Evolutionary conservation across 768 basidiomycete species (phyloP).

Genomic region (Phylloporus sp.): DNA sequence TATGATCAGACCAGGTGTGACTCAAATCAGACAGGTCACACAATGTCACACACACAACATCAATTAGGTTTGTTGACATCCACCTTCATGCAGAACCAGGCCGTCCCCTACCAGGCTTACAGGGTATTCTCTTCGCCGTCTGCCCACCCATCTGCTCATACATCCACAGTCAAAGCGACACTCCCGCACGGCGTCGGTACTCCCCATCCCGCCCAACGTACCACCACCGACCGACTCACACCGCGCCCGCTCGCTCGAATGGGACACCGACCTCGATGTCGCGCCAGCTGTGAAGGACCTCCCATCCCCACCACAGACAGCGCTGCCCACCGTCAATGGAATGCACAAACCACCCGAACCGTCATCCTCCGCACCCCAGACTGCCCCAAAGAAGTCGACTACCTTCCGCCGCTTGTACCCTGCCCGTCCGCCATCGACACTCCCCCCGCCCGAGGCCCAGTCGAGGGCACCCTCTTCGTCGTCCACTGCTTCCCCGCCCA

Average conservation of each 20-base stretch:
- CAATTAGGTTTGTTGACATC: too few relatives aligned
- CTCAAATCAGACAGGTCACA: too few relatives aligned
- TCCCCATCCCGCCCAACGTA: conserved; percentile 23
- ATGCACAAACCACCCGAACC: not conserved
- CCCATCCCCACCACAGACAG: not conserved
- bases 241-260: conserved; percentile 17
- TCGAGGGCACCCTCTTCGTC: conserved; percentile 17
- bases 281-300: not conserved
- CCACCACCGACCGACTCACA: conserved; percentile 15
- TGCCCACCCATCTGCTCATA: not conserved
- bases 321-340: not conserved
- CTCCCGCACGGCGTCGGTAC: conserved; percentile 36
- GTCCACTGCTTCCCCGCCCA: conserved; percentile 25
- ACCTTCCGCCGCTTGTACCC: conserved; percentile 53
- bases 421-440: conserved; percentile 29
- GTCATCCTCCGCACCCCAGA: not conserved
- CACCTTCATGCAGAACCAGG: conserved; percentile 9
- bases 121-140: conserved; percentile 24
- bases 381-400: conserved; percentile 34
- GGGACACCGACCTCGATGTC: conserved; percentile 19
- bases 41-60: too few relatives aligned
- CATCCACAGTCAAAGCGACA: conserved; percentile 44
- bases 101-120: conserved; percentile 52
- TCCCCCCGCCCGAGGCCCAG: conserved; percentile 28
- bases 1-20: too few relatives aligned